Conservation (phyloP, 2,329 filamentous ascomycete genomes). For the Trichoderma oligosporum region DNA sequence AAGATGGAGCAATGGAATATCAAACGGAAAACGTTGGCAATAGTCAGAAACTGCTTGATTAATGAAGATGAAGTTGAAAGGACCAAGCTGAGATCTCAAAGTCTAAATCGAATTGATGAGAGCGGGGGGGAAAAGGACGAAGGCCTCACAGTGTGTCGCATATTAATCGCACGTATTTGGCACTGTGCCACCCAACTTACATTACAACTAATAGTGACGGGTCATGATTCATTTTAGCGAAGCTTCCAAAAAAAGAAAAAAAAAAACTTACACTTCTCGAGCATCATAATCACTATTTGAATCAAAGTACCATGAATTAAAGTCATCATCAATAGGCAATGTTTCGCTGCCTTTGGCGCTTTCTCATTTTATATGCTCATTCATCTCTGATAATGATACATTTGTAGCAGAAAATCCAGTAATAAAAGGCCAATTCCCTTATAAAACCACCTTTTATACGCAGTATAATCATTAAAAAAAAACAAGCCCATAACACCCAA, state of each 20-base stretch:
- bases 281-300: background rate
- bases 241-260: background rate
- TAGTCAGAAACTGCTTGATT: no score
- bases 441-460: constrained; percentile 20
- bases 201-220: background rate
- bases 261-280: background rate
- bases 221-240: background rate
- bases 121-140: background rate
- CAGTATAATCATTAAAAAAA: constrained; percentile 6
- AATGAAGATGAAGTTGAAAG: background rate
- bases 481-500: constrained; percentile 3
- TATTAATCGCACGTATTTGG: background rate
- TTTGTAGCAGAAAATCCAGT: constrained; percentile 28
- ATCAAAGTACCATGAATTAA: background rate
- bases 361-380: constrained; percentile 6
- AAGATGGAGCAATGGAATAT: background rate
- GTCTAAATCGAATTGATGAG: background rate
- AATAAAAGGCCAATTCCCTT: constrained; percentile 19
- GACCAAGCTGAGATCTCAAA: background rate
- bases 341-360: constrained; percentile 14
- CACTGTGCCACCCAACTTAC: constrained; percentile 18
- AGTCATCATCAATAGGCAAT: constrained; percentile 11
- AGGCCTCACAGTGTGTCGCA: background rate
- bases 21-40: background rate
- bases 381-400: constrained; percentile 26